Percentiles rank a stretch among this genome's conserved stretches.
These are phyloP conservation scores for Fomitopsis pinicola DNA, from an alignment of 1,284 basidiomycete species.

Conservation along the genomic window DNA sequence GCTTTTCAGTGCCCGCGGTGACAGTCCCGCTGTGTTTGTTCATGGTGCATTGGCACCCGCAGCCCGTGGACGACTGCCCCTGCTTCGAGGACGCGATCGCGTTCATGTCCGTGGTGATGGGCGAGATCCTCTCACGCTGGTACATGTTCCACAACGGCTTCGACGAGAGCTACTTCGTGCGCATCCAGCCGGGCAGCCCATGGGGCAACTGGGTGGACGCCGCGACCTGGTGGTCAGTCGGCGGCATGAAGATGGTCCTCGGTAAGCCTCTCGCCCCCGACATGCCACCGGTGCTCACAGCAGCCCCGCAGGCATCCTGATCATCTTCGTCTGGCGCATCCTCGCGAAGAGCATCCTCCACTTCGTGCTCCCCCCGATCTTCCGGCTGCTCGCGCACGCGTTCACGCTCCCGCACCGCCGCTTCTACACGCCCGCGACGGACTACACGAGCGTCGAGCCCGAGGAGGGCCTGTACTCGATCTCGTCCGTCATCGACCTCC, in stretches of 20 bases:
- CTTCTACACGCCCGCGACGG: conserved; percentile 87
- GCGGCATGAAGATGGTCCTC: conserved; percentile 57
- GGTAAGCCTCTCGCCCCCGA: conserved; percentile 30
- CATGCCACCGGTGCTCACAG: background rate
- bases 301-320: conserved; percentile 41
- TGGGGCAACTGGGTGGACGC: conserved; percentile 47
- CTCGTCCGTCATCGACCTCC: conserved; percentile 83
- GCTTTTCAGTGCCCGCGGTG: conserved; percentile 56
- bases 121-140: conserved; percentile 72
- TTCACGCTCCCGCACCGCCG: conserved; percentile 71
- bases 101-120: conserved; percentile 81
- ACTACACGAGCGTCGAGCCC: conserved; percentile 67
- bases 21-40: conserved; percentile 66
- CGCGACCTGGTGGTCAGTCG: conserved; percentile 51
- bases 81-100: conserved; percentile 99
- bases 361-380: conserved; percentile 73
- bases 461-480: conserved; percentile 65
- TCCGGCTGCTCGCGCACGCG: conserved; percentile 64
- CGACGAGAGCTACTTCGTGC: conserved; percentile 27
- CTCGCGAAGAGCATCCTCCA: conserved; percentile 76
- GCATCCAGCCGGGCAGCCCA: conserved; percentile 55
- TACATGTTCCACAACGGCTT: conserved; percentile 36
- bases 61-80: conserved; percentile 93
- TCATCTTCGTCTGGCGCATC: conserved; percentile 84
- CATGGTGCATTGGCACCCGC: conserved; percentile 85